These are phyloP conservation scores for Sanghuangporus baumii DNA, from an alignment of 1,284 basidiomycete species.

Conservation along the genomic window DNA sequence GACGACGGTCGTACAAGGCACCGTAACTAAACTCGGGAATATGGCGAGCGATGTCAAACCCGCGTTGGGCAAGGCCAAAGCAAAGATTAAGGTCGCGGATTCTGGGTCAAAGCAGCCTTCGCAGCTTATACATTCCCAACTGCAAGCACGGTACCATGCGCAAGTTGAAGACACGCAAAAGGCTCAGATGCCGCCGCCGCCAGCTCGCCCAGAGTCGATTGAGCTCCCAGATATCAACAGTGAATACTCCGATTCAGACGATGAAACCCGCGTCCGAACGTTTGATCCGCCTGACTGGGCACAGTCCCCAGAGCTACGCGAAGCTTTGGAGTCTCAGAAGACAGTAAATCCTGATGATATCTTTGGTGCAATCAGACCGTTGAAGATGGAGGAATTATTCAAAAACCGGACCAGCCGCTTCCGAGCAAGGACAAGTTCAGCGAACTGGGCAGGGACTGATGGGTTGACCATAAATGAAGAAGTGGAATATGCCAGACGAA, in stretches of 20 bases:
- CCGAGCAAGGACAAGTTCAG: slow-evolving; percentile 84
- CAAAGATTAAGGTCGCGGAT: slow-evolving; percentile 44
- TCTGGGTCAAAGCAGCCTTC: slow-evolving; percentile 46
- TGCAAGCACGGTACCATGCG: slow-evolving; percentile 41
- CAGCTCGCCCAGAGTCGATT: slow-evolving; percentile 70
- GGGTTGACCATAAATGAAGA: slow-evolving; percentile 79
- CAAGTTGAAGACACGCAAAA: slow-evolving; percentile 35
- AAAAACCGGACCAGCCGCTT: slow-evolving; percentile 71
- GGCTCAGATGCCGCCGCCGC: slow-evolving; percentile 36
- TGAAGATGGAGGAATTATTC: slow-evolving; percentile 86
- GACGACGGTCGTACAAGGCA: slow-evolving; percentile 1
- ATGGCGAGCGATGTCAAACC: slow-evolving; percentile 27
- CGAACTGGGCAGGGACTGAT: slow-evolving; percentile 89
- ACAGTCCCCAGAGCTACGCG: slow-evolving; percentile 78
- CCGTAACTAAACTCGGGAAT: slow-evolving; percentile 23
- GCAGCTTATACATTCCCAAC: slow-evolving; percentile 55
- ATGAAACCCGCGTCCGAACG: slow-evolving; percentile 69
- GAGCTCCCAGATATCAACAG: slow-evolving; percentile 91
- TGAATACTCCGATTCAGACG: slow-evolving; percentile 93
- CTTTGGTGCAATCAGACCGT: slow-evolving; percentile 79
- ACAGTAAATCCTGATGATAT: slow-evolving; percentile 88
- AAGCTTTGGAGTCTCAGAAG: slow-evolving; percentile 74
- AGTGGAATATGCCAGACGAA: slow-evolving; percentile 78
- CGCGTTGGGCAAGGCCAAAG: slow-evolving; percentile 36
- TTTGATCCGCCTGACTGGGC: slow-evolving; percentile 83